These are phyloP conservation scores for Fusarium begoniae DNA, from an alignment of 2,329 filamentous ascomycete species.

Conservation along the genomic window DNA sequence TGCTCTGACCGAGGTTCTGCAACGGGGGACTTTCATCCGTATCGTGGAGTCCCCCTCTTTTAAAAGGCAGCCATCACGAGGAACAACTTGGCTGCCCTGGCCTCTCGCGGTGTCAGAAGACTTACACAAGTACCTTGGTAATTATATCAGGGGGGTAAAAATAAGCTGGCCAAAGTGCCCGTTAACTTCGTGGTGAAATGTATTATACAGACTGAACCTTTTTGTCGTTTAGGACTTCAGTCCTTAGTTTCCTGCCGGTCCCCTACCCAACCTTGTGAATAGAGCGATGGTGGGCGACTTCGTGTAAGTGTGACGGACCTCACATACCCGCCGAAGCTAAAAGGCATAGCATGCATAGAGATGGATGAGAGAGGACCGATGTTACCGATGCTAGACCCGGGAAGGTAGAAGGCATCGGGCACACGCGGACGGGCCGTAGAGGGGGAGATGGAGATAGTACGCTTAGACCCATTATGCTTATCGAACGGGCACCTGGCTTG, in stretches of 20 bases:
- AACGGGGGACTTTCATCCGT: not conserved
- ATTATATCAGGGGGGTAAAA: not conserved
- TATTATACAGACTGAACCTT: not conserved
- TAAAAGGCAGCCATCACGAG: conserved; percentile 4
- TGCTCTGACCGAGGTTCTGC: not conserved
- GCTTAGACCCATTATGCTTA: conserved; percentile 29
- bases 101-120: not conserved
- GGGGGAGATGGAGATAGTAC: conserved; percentile 23
- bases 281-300: conserved; percentile 10
- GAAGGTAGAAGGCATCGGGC: conserved; percentile 31
- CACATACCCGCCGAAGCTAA: conserved; percentile 46
- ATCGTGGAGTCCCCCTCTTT: not conserved
- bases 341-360: conserved; percentile 40
- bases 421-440: conserved; percentile 43
- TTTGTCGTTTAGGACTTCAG: not conserved
- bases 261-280: not conserved
- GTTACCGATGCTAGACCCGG: conserved; percentile 30
- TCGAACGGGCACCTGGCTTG: conserved; percentile 1
- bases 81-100: not conserved
- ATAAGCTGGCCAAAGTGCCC: not conserved
- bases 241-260: not conserved
- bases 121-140: not conserved
- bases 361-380: conserved; percentile 33
- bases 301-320: conserved; percentile 37
- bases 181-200: not conserved